Evolutionary conservation across 2,329 filamentous ascomycete species (phyloP), one percentile per base, ranked within the genome.

Genomic region (Fusarium phyllophilum): DNA sequence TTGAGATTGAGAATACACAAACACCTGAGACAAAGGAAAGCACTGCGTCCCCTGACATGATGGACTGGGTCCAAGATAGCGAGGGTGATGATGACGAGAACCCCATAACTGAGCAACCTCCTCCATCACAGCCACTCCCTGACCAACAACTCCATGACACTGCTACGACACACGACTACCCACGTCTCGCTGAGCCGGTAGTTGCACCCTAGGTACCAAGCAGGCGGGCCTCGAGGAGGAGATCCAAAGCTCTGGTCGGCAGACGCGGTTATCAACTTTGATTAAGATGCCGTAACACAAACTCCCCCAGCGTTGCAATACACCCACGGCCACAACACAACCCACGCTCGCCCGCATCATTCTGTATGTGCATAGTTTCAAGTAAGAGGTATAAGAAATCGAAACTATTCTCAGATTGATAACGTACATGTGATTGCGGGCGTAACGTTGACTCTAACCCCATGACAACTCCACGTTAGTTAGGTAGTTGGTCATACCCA

Each of bases 371-470:
- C 34, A 68, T 54, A 10, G 41, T 48, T 68, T 61, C 41, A n/a
- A 68, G 41, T 29, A 68, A 41, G 29, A 29, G 33, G 63, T 44
- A 62, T 55, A 55, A 48, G n/a, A 57, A 41, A 68, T 55, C 26
- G n/a, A 62, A 46, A 62, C 46, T 59, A 49, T 56, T 34, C 62
- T 45, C 54, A 52, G 29, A 52, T n/a, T 45, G 41, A 45, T 38
- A 51, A 33, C 15, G 39, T 13, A 65, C 66, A 52, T 70, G 66
- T 57, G 66, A 70, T 42, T 57, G 58, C 39, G 67, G 67, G 58
- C 66, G 51, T 29, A 54, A 34, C 42, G 17, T 34, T 60, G 31
- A 44, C 42, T 44, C 31, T 22, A 44, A 49, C 36, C 26, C n/a
- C 39, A 67, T 67, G 64, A 46, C 62, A 66, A 52, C 34, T 54